phyloP scores from a whole-genome alignment of 352 stramenopile species.

The Plasmopara muralis region DNA sequence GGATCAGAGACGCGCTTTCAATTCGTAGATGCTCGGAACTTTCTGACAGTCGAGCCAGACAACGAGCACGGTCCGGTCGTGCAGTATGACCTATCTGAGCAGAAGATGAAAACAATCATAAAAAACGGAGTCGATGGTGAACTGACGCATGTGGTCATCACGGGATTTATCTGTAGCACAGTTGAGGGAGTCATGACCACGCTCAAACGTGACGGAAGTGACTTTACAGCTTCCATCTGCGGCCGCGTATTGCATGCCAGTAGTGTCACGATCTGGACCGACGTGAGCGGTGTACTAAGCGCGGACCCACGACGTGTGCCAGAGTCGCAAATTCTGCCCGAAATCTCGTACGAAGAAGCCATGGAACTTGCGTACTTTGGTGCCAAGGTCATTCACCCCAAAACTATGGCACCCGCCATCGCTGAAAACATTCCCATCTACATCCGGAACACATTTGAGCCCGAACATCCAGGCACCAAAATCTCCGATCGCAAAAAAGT shows the following conservation, averaged over 20 bases:
- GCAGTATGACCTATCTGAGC: conserved; percentile 62
- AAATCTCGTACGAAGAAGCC: conserved; percentile 96
- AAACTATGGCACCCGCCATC: conserved; percentile 92
- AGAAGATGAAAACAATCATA: conserved; percentile 56
- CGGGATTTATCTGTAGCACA: conserved; percentile 95
- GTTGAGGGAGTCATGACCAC: conserved; percentile 93
- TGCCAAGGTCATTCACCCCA: conserved; percentile 96
- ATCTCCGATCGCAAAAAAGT: conserved; percentile 62
- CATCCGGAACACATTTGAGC: conserved; percentile 97
- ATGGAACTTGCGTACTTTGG: conserved; percentile 99
- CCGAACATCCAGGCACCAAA: conserved; percentile 68
- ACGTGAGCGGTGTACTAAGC: conserved; percentile 93
- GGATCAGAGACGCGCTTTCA: conserved; percentile 65
- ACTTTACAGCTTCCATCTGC: conserved; percentile 97
- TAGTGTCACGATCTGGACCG: conserved; percentile 95
- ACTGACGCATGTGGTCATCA: conserved; percentile 89
- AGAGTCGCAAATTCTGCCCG: conserved; percentile 81
- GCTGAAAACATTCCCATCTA: conserved; percentile 93
- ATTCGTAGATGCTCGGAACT: conserved; percentile 91
- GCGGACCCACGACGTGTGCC: conserved; percentile 93
- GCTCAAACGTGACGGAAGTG: conserved; percentile 94
- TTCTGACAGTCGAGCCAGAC: conserved; percentile 75
- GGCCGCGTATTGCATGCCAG: conserved; percentile 87
- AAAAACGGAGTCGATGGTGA: conserved; percentile 26
- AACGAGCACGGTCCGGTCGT: conserved; percentile 72